Evolutionary conservation across 768 basidiomycete genomes (phyloP).

Genomic region (Hygrocybe coccinea): DNA sequence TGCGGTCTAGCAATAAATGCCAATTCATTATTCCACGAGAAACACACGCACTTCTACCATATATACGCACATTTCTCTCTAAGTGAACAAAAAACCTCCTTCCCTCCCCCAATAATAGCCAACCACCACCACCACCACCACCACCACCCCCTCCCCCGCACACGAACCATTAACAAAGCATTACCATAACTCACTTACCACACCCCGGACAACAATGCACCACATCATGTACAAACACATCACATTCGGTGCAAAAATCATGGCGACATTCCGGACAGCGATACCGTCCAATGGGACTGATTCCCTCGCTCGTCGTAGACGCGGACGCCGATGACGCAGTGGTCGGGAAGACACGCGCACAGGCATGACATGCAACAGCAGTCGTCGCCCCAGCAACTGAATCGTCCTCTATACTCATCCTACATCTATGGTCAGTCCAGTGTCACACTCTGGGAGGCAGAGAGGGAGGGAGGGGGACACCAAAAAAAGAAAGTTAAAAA

Average conservation of each 20-base stretch:
- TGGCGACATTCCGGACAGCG: slow-evolving; percentile 79
- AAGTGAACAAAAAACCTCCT: no score
- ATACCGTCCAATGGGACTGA: slow-evolving; percentile 85
- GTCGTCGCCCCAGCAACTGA: background rate
- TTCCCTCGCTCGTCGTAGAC: slow-evolving; percentile 58
- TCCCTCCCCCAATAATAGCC: no score
- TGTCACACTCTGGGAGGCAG: no score
- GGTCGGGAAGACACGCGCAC: slow-evolving; percentile 64
- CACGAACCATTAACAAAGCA: no score
- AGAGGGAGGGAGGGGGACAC: background rate
- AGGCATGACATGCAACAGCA: slow-evolving; percentile 61
- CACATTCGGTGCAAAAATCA: slow-evolving; percentile 94
- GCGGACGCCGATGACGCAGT: slow-evolving; percentile 31
- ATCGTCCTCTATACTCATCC: background rate
- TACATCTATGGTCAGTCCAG: background rate
- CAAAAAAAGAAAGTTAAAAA: slow-evolving; percentile 5
- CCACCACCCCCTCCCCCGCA: no score
- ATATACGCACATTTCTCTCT: no score
- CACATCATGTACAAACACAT: slow-evolving; percentile 93
- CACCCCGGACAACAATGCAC: slow-evolving; percentile 93
- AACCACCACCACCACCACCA: no score
- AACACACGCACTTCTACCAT: no score
- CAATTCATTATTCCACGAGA: no score
- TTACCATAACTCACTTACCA: slow-evolving; percentile 37
- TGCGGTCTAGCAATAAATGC: no score